phyloP scores from a whole-genome alignment of 2,329 filamentous ascomycete species.

The Aspergillus awamori region DNA sequence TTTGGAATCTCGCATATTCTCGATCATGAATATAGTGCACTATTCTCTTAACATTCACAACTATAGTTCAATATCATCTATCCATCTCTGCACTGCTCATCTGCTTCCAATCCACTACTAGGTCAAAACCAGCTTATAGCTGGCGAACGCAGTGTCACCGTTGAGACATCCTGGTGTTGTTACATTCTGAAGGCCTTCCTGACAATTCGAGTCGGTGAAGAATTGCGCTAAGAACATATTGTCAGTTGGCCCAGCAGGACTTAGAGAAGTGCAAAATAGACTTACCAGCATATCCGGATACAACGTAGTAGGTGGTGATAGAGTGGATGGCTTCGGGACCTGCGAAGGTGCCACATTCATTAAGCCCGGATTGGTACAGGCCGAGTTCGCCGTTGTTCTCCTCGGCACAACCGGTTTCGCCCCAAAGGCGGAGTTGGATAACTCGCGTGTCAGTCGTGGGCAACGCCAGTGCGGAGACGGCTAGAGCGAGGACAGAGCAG shows the following conservation, averaged over 20 bases:
- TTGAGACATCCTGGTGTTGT: neutral
- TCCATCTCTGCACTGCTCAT: no score
- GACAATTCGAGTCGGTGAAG: neutral
- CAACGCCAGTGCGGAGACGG: constrained; percentile 13
- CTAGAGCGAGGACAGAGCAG: constrained; percentile 12
- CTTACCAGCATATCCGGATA: neutral
- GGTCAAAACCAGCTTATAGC: constrained; percentile 43
- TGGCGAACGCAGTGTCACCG: neutral
- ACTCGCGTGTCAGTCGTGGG: constrained; percentile 17
- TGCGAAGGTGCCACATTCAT: constrained; percentile 17
- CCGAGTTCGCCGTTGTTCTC: constrained; percentile 23
- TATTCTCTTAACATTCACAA: no score
- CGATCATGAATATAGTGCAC: no score
- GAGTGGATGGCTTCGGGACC: constrained; percentile 13
- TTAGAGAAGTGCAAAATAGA: neutral
- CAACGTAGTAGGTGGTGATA: constrained; percentile 18
- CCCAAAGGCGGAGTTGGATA: constrained; percentile 22
- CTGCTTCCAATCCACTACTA: constrained; percentile 48
- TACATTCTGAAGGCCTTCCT: neutral
- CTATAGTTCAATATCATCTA: no score
- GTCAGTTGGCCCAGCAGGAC: no score
- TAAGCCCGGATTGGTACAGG: constrained; percentile 19
- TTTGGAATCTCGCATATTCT: no score
- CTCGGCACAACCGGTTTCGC: constrained; percentile 18
- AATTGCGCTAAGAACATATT: neutral